phyloP scores from a whole-genome alignment of 1,284 basidiomycete genomes.

The Meripilus lineatus region DNA sequence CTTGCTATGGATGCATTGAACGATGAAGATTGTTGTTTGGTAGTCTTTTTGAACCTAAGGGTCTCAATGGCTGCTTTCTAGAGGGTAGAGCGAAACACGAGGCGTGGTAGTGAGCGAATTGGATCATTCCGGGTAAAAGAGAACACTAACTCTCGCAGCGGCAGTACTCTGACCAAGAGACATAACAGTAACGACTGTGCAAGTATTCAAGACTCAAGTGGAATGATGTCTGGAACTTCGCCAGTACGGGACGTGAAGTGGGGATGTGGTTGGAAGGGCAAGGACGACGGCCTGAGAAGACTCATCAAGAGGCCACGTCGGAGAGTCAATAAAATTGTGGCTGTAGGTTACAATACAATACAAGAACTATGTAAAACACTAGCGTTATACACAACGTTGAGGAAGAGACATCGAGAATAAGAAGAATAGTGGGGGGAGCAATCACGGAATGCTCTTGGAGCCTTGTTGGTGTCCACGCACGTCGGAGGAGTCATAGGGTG shows the following conservation, averaged over 20 bases:
- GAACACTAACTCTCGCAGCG: conserved; percentile 36
- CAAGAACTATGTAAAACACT: conserved; percentile 7
- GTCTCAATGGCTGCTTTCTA: conserved; percentile 58
- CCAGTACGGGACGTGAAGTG: conserved; percentile 3
- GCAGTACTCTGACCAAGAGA: conserved; percentile 34
- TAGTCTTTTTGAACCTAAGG: conserved; percentile 49
- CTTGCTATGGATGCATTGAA: too few species aligned
- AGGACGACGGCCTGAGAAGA: background rate
- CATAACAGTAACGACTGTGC: too few species aligned
- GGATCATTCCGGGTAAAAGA: too few species aligned
- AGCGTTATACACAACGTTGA: too few species aligned
- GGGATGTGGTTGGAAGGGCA: conserved; percentile 15
- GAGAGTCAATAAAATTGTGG: background rate
- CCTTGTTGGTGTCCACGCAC: too few species aligned
- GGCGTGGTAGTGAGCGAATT: conserved; percentile 22
- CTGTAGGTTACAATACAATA: background rate
- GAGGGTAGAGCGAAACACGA: conserved; percentile 11
- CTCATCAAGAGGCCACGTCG: background rate
- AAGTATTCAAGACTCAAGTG: too few species aligned
- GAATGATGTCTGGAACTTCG: too few species aligned
- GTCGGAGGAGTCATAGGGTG: too few species aligned
- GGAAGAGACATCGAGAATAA: background rate
- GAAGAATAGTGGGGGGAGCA: background rate
- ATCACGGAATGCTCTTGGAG: too few species aligned
- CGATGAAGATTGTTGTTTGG: conserved; percentile 29